Conservation (phyloP, 352 stramenopile species). For the Plasmopara viticola region DNA sequence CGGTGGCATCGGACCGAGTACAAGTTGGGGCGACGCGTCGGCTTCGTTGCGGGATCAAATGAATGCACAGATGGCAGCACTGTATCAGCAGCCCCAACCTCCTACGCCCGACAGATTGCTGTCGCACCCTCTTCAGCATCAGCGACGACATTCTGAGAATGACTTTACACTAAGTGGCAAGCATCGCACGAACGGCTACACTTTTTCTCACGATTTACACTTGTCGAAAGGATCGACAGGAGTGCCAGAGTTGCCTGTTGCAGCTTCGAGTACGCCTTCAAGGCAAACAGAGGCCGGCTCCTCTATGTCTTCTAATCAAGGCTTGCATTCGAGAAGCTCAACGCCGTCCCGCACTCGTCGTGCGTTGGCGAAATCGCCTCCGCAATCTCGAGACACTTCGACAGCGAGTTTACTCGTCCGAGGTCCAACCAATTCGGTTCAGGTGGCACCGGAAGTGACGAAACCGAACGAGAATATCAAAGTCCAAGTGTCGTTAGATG, state of each 20-base stretch:
- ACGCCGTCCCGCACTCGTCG: slow-evolving; percentile 30
- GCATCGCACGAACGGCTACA: slow-evolving; percentile 8
- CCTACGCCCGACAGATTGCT: slow-evolving; percentile 12
- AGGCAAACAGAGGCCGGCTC: slow-evolving; percentile 10
- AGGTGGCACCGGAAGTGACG: slow-evolving; percentile 52
- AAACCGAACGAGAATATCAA: slow-evolving; percentile 79
- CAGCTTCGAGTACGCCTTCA: slow-evolving; percentile 7
- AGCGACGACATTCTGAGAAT: slow-evolving; percentile 28
- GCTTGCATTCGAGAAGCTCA: slow-evolving; percentile 18
- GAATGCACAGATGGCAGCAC: slow-evolving; percentile 72
- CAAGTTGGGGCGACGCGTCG: slow-evolving; percentile 13
- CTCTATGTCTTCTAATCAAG: slow-evolving; percentile 15
- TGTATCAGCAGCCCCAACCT: slow-evolving; percentile 42
- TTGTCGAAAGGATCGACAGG: not conserved
- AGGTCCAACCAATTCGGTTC: slow-evolving; percentile 26
- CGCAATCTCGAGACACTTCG: slow-evolving; percentile 30
- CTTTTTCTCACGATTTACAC: not conserved
- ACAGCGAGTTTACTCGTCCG: slow-evolving; percentile 15
- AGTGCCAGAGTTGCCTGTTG: slow-evolving; percentile 16
- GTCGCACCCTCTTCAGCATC: slow-evolving; percentile 21
- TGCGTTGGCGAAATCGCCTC: slow-evolving; percentile 33
- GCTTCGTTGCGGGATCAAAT: slow-evolving; percentile 57
- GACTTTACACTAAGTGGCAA: slow-evolving; percentile 30
- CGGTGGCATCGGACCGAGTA: slow-evolving; percentile 4
- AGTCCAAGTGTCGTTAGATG: slow-evolving; percentile 56